Evolutionary conservation across 805 yeast species (phyloP).

Genomic region (Ogataea corticis): DNA sequence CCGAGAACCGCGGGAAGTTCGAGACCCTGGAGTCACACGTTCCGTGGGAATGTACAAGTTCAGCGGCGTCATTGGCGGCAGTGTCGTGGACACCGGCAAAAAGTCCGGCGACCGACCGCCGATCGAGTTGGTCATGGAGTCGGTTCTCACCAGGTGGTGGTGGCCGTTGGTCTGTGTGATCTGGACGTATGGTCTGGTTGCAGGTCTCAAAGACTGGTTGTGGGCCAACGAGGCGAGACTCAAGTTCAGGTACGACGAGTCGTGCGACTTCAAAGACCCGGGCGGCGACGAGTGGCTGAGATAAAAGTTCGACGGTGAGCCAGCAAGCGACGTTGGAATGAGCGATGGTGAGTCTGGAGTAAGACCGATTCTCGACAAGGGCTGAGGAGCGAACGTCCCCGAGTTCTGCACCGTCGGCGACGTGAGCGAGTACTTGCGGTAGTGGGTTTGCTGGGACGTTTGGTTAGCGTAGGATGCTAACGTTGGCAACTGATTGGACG

Average conservation of each 20-base stretch:
- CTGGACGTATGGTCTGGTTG: conserved; percentile 16
- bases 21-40: no score
- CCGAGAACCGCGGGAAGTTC: no score
- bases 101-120: conserved; percentile 37
- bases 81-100: conserved; percentile 34
- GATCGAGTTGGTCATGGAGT: conserved; percentile 27
- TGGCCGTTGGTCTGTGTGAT: conserved; percentile 2
- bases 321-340: conserved; percentile 51
- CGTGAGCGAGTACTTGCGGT: conserved; percentile 21
- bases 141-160: conserved; percentile 19
- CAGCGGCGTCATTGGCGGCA: conserved; percentile 41
- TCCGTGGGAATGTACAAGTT: conserved; percentile 28
- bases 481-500: conserved; percentile 7
- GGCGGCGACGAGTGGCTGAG: conserved; percentile 57
- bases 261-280: conserved; percentile 31
- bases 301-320: conserved; percentile 58
- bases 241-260: conserved; percentile 23
- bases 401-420: conserved; percentile 18
- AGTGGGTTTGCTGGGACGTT: conserved; percentile 10
- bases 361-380: not conserved
- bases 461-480: conserved; percentile 7
- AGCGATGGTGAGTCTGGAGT: conserved; percentile 55
- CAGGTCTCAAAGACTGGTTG: conserved; percentile 17
- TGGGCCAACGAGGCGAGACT: conserved; percentile 9
- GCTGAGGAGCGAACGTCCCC: conserved; percentile 7